Conservation (phyloP, 352 stramenopile genomes). For the Globisporangium apiculatum region DNA sequence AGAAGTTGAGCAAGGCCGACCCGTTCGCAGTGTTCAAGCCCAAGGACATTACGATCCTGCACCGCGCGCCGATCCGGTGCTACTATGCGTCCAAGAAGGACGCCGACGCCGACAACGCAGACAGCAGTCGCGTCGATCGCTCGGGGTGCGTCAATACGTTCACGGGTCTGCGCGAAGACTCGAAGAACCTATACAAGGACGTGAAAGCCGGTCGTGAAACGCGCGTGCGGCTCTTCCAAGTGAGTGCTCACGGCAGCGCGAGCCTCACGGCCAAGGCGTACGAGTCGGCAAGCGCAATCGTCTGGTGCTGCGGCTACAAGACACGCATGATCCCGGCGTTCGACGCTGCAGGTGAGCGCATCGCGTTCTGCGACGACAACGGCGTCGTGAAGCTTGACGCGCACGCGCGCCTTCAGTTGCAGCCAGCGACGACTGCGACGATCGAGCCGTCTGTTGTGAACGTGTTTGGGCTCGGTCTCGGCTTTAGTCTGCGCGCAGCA, state of each 20-base stretch:
- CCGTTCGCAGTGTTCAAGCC: conserved; percentile 30
- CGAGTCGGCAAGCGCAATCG: conserved; percentile 58
- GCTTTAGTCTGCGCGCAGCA: conserved; percentile 66
- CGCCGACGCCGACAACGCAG: conserved; percentile 59
- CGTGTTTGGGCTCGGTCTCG: conserved; percentile 66
- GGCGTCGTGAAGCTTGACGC: conserved; percentile 66
- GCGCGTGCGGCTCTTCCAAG: conserved; percentile 65
- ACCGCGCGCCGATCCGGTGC: conserved; percentile 68
- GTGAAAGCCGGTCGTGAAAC: conserved; percentile 49
- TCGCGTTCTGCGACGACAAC: conserved; percentile 44
- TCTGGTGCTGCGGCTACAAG: conserved; percentile 79
- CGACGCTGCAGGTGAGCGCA: conserved; percentile 29
- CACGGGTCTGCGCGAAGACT: conserved; percentile 74
- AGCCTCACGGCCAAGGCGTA: conserved; percentile 55
- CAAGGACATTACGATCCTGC: conserved; percentile 77
- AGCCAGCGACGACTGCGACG: background rate
- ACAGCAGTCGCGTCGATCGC: conserved; percentile 46
- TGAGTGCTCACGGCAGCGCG: conserved; percentile 52
- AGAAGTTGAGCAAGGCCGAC: conserved; percentile 10
- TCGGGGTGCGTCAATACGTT: conserved; percentile 82
- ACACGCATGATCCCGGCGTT: conserved; percentile 53
- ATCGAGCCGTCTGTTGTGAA: conserved; percentile 7
- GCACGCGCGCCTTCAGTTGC: conserved; percentile 35
- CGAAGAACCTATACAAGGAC: conserved; percentile 68
- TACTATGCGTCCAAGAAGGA: conserved; percentile 78